These are phyloP conservation scores for Lavandula angustifolia DNA, from an alignment of 257 asterid species.

Conservation along the genomic window DNA sequence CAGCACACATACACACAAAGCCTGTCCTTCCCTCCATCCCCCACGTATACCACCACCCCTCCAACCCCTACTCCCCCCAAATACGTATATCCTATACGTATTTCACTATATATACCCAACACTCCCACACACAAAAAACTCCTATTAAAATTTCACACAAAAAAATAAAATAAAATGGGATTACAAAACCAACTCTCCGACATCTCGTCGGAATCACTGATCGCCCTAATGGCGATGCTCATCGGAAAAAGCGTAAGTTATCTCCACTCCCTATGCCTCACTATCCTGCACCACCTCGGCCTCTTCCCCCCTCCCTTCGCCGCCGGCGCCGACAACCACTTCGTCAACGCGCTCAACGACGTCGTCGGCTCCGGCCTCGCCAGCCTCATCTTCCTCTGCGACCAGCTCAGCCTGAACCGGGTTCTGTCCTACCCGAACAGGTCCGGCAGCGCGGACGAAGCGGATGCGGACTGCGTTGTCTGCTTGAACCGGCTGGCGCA, in stretches of 20 bases:
- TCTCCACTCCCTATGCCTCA: constrained; percentile 49
- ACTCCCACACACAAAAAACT: not conserved
- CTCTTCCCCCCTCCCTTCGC: constrained; percentile 27
- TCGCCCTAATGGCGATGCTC: constrained; percentile 47
- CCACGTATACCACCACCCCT: constrained; percentile 33
- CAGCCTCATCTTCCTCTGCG: constrained; percentile 58
- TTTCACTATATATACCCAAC: not conserved
- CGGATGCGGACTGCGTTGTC: constrained; percentile 58
- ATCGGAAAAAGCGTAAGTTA: constrained; percentile 50
- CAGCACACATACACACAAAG: constrained; percentile 7
- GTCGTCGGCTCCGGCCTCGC: constrained; percentile 59
- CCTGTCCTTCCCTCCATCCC: constrained; percentile 31
- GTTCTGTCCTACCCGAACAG: constrained; percentile 37
- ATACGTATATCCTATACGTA: not conserved
- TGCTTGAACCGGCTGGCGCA: constrained; percentile 60
- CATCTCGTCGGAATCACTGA: constrained; percentile 62
- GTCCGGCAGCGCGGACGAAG: constrained; percentile 24
- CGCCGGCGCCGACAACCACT: constrained; percentile 26
- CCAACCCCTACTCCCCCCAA: no score
- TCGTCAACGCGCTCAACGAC: constrained; percentile 39
- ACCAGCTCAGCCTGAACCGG: constrained; percentile 63
- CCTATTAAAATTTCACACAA: not conserved
- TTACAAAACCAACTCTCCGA: constrained; percentile 68
- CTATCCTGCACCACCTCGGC: constrained; percentile 43
- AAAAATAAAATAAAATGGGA: constrained; percentile 48